Base-by-base conservation (phyloP, 805 yeast genomes). In the Candida jianshihensis region DNA sequence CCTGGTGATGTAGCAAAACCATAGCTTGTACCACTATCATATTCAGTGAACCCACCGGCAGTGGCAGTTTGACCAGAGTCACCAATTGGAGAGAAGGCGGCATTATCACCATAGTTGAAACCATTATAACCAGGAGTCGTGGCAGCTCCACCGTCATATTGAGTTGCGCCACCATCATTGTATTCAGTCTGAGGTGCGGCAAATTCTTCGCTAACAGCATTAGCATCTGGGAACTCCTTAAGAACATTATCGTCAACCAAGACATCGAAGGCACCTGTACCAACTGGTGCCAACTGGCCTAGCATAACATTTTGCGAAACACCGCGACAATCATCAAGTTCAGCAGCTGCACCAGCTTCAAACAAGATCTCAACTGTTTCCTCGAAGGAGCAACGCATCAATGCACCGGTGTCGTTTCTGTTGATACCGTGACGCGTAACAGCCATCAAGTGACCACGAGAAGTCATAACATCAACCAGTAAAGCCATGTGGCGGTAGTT, bases 361-460 rank as follows among this genome's bases (percentile, higher is more conserved):
- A 92, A 76, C 59, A 92, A 67, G 54, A 92, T 92, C 66, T 92
- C 99, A 29, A 92, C 99, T 7, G 99, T 92, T 63, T 92, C 99
- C 66, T 92, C 99, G 69, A 92, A 92, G 30, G 98, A 90, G 70
- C 97, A 92, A 65, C 99, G 79, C 99, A 92, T 92, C 57, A 92
- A 73, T 2, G 98, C 98, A 65, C 99, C 99, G 21, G 99, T 92
- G 48, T 92, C 96, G 26, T 95, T 84, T 66, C 99, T 81, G 64
- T 92, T 92, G 64, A 92, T 90, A 75, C 99, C 99, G 59, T 92
- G 98, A 75, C 99, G 94, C 30, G 97, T 90, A 54, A 92, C 89
- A 28, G 99, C 97, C 85, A 94, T 90, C 62, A 92, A 71, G 57
- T 90, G 96, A 55, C 99, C 99, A 57, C 96, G 81, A 27, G 95